These are phyloP conservation scores for Pyrenopolyporus hunteri DNA, from an alignment of 495 filamentous ascomycete species.

Conservation along the genomic window DNA sequence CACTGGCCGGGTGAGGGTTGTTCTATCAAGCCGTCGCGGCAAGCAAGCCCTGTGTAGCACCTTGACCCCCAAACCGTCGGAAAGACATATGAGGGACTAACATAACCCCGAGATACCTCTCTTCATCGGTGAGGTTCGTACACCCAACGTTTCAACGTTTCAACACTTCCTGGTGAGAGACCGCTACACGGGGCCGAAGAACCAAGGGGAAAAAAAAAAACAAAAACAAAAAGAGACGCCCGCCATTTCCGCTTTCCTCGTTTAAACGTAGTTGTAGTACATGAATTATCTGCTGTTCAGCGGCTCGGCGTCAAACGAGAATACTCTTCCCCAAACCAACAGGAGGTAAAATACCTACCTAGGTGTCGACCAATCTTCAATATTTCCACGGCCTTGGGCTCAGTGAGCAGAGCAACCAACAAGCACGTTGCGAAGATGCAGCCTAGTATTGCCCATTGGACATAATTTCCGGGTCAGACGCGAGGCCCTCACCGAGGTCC, in stretches of 20 bases:
- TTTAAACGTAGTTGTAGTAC: conserved; percentile 17
- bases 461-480: conserved; percentile 48
- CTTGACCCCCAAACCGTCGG: conserved; percentile 29
- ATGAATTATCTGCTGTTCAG: conserved; percentile 28
- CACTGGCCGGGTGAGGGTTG: conserved; percentile 29
- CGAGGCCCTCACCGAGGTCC: conserved; percentile 45
- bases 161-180: conserved; percentile 12
- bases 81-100: conserved; percentile 24
- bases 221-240: not conserved
- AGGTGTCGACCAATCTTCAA: conserved; percentile 26
- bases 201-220: conserved; percentile 2
- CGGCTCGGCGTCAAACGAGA: conserved; percentile 17
- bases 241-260: conserved; percentile 32
- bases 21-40: conserved; percentile 38
- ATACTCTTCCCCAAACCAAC: conserved; percentile 4
- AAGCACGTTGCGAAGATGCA: conserved; percentile 29
- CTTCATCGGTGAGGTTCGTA: conserved; percentile 18
- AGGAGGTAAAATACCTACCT: conserved; percentile 11
- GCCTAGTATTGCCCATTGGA: conserved; percentile 45
- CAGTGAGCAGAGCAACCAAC: conserved; percentile 41
- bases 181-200: conserved; percentile 2
- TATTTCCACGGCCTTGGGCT: conserved; percentile 29
- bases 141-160: conserved; percentile 24
- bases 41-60: conserved; percentile 40
- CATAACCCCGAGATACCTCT: conserved; percentile 1